Conservation (phyloP, 352 stramenopile species). For the Aphanomyces stellatus region DNA sequence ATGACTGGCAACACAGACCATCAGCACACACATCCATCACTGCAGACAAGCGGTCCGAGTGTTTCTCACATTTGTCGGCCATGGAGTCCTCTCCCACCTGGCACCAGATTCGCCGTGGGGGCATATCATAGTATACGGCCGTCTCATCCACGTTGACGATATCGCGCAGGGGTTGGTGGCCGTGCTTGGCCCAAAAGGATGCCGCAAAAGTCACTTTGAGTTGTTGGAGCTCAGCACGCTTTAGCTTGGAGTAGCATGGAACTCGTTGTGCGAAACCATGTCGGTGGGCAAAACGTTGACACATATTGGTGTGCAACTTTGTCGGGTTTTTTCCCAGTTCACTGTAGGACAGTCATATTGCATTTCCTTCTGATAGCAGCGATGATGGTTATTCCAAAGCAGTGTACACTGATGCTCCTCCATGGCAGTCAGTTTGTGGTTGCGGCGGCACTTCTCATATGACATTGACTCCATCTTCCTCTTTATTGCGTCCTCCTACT, state of each 20-base stretch:
- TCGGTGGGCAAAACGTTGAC: neutral
- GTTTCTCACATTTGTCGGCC: neutral
- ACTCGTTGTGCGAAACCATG: neutral
- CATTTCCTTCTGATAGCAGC: too few species aligned
- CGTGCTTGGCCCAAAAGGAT: neutral
- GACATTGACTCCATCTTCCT: too few species aligned
- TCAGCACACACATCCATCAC: neutral
- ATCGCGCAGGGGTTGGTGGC: neutral
- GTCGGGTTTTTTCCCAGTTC: neutral
- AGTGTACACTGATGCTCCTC: too few species aligned
- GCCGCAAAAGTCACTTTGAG: neutral
- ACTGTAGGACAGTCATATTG: too few species aligned
- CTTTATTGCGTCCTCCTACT: too few species aligned
- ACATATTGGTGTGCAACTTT: neutral
- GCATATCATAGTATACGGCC: constrained; percentile 18
- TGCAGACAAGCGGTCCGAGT: neutral
- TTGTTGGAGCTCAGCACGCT: neutral
- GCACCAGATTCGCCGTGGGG: constrained; percentile 13
- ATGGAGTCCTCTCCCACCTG: constrained; percentile 1
- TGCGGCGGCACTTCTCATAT: too few species aligned
- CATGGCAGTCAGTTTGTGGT: too few species aligned
- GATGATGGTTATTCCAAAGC: too few species aligned
- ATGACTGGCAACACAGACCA: neutral
- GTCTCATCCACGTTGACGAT: constrained; percentile 26
- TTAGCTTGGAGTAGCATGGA: neutral